Evolutionary conservation across 768 basidiomycete species (phyloP).

Genomic region (Boletus eberwhitei): DNA sequence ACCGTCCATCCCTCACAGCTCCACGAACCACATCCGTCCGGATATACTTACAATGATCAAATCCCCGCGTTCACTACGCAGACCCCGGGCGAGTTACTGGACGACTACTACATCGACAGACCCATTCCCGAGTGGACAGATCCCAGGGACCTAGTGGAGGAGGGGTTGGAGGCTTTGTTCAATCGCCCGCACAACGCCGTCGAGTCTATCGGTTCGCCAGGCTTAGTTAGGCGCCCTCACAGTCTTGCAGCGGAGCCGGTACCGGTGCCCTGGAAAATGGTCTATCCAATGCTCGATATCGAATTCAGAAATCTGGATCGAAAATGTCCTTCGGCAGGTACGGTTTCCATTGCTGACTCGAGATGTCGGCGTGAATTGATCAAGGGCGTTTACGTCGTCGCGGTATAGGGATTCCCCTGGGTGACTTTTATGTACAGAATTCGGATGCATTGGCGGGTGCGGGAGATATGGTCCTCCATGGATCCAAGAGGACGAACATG

Average conservation of each 20-base stretch:
- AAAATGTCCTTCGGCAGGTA: constrained; percentile 1
- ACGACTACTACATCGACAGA: neutral
- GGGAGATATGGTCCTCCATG: neutral
- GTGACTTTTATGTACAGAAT: fast-evolving
- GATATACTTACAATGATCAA: neutral
- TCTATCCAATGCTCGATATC: neutral
- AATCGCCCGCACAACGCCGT: neutral
- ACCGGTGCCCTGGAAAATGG: neutral
- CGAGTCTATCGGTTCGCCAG: neutral
- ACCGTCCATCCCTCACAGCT: constrained; percentile 6
- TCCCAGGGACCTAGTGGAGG: neutral
- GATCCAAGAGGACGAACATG: neutral
- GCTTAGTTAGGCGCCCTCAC: neutral
- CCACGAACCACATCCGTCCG: neutral
- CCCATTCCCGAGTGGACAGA: neutral
- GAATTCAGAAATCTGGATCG: neutral
- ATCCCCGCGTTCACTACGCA: neutral
- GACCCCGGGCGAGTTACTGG: constrained; percentile 9
- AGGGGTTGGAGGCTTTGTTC: neutral
- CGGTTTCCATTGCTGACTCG: neutral
- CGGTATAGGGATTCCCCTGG: neutral
- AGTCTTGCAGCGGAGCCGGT: neutral
- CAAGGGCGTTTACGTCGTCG: neutral
- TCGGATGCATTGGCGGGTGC: neutral
- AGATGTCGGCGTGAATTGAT: neutral